Percentiles rank a stretch among this genome's conserved stretches.
These are phyloP conservation scores for Clarkia xantiana DNA, from an alignment of 345 rosid species.

Conservation along the genomic window DNA sequence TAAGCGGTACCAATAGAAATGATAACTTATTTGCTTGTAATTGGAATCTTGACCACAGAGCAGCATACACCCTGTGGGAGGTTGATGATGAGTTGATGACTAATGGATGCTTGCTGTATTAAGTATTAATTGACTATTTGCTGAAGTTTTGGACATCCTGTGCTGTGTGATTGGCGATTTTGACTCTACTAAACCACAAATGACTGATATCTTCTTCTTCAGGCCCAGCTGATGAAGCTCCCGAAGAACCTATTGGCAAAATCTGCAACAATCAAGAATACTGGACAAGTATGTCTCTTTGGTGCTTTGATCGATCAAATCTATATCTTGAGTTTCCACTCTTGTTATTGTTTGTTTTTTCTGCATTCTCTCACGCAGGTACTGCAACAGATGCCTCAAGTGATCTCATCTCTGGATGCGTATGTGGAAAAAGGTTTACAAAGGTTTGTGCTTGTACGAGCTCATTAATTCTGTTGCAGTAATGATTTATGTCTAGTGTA, in stretches of 20 bases:
- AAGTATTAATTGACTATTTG: no score
- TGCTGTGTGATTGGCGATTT: no score
- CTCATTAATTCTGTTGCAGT: neutral
- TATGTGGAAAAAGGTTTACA: slow-evolving; percentile 60
- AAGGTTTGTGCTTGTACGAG: slow-evolving; percentile 27
- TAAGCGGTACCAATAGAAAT: neutral
- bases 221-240: slow-evolving; percentile 54
- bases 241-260: slow-evolving; percentile 77
- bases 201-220: neutral
- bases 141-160: no score
- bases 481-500: no score
- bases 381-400: slow-evolving; percentile 69
- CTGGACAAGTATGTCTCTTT: slow-evolving; percentile 42
- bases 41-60: neutral
- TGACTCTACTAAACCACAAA: no score
- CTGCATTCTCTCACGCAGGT: slow-evolving; percentile 23
- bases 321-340: neutral
- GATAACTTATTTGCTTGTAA: neutral
- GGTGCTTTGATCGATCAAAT: neutral
- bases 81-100: neutral
- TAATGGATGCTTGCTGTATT: no score
- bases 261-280: slow-evolving; percentile 52
- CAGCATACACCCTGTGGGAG: neutral
- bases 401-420: slow-evolving; percentile 65
- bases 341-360: neutral